Base-by-base conservation (phyloP, 805 yeast species). In the Candida nitratophila region DNA sequence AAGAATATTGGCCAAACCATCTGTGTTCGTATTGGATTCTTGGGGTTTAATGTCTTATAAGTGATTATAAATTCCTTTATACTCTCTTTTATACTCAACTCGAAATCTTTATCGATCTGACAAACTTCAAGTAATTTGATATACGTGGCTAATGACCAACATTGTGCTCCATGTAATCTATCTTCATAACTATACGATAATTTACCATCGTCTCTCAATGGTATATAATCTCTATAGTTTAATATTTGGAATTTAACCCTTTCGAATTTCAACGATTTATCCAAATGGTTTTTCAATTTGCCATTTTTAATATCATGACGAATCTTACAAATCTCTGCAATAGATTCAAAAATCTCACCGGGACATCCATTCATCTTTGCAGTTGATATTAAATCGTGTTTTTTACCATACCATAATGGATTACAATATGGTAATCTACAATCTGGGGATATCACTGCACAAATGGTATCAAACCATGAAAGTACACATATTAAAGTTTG, bases 1-100 rank as follows among this genome's bases (percentile, higher is more conserved):
- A 73, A 73, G 52, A 72, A 75, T 2, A 77, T 63, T 0, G 83
- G 83, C 82, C 82, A 77, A 4, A 77, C 81, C 82, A 77, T 77
- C 51, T 77, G 83, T 4, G 81, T 76, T 5, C 74, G 71, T 17
- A 70, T 57, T 1, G 81, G 78, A 1, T 76, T 68, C 5, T 55
- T 53, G 1, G 71, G 56, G 16, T 73, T 69, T 69, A 77, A 61
- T 0, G 74, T 59, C 1, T 65, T 63, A 50, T 77, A 76, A 10
- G 69, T 68, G 12, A 65, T 60, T 4, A 76, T 68, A 50, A 77
- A 77, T 51, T 77, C 83, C 24, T 57, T 58, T 35, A 54, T 68
- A 53, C 51, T 57, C 33, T 56, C 65, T 52, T 50, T 56, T 15
- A 71, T 64, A 9, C 50, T 45, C 30, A 16, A 40, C 44, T 31